Evolutionary conservation across 164 flowering plant genomes (phyloP), one percentile per base, ranked within the genome.

Genomic region (Chimonanthus salicifolius): DNA sequence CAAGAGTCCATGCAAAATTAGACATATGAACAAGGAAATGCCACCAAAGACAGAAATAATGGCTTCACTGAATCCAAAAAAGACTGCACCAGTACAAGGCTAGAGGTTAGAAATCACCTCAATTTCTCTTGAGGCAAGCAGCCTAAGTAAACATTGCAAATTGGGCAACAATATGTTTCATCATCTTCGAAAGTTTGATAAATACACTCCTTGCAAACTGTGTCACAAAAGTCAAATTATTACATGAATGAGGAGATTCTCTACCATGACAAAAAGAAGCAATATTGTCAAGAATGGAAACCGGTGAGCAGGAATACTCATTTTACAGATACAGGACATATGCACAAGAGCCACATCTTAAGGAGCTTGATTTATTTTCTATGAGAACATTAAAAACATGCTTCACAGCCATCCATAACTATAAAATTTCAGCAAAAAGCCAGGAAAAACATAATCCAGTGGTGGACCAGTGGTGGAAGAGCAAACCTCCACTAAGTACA

Each of bases 191-290:
- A 44, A 62, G 65, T 78, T 62, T 78, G 74, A 66, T 78, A 48
- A 64, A 78, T 78, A 33, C 80, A 78, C 44, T 78, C 71, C 69
- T 70, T 74, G 77, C 80, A 78, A 74, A 78, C 80, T 78, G 71
- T 58, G 46, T 63, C 62, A 44, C 49, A 71, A 4, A 66, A 47
- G 4, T 64, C 18, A 65, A 67, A 3, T 5, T 11, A 33, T 33
- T 33, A 33, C 33, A 33, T 33, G 33, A 33, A 33, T 33, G 33
- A 33, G 33, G 33, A 33, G 2, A 33, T 33, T 33, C 33, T 1
- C 33, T 33, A 33, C 33, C 33, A 33, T 33, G 33, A 33, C 33
- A 33, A 10, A 49, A 49, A 54, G 16, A 11, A 3, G 16, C n/a
- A 54, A 54, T 54, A 54, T 54, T 54, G 60, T 10, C 16, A 51